These are phyloP conservation scores for Stemphylium vesicarium DNA, from an alignment of 2,329 filamentous ascomycete genomes.

Conservation along the genomic window DNA sequence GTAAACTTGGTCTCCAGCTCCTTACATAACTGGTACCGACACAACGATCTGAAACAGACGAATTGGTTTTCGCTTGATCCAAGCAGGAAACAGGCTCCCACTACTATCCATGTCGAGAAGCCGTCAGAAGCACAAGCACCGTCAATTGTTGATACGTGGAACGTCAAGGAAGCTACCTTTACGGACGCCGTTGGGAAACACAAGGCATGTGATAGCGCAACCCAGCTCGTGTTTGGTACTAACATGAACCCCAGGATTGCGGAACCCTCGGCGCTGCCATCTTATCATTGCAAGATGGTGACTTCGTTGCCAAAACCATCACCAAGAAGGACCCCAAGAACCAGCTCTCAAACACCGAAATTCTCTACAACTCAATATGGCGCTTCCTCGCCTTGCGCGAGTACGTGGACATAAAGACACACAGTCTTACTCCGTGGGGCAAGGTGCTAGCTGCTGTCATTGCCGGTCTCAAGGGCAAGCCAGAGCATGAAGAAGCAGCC, in stretches of 20 bases:
- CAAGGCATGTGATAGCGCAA: constrained; percentile 20
- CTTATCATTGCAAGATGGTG: constrained; percentile 69
- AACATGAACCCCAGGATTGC: constrained; percentile 23
- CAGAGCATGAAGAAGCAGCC: constrained; percentile 74
- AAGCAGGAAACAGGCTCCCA: constrained; percentile 51
- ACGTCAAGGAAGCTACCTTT: constrained; percentile 67
- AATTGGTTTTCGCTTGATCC: constrained; percentile 72
- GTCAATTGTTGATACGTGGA: constrained; percentile 70
- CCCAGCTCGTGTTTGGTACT: constrained; percentile 4
- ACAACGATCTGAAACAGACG: constrained; percentile 76
- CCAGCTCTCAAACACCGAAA: constrained; percentile 68
- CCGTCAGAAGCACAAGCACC: constrained; percentile 56
- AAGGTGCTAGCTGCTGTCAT: constrained; percentile 76
- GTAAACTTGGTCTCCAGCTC: constrained; percentile 79
- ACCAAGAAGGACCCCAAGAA: constrained; percentile 58
- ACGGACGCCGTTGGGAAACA: constrained; percentile 49
- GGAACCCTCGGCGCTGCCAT: constrained; percentile 57
- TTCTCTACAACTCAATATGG: constrained; percentile 79
- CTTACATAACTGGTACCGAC: constrained; percentile 82
- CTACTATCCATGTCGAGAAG: constrained; percentile 68
- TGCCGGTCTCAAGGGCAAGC: constrained; percentile 63
- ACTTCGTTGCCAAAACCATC: constrained; percentile 74
- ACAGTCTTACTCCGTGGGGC: constrained; percentile 82
- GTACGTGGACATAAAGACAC: constrained; percentile 75
- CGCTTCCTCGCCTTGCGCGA: constrained; percentile 87